phyloP scores from a whole-genome alignment of 2,329 filamentous ascomycete genomes.

The Saccharata proteae region DNA sequence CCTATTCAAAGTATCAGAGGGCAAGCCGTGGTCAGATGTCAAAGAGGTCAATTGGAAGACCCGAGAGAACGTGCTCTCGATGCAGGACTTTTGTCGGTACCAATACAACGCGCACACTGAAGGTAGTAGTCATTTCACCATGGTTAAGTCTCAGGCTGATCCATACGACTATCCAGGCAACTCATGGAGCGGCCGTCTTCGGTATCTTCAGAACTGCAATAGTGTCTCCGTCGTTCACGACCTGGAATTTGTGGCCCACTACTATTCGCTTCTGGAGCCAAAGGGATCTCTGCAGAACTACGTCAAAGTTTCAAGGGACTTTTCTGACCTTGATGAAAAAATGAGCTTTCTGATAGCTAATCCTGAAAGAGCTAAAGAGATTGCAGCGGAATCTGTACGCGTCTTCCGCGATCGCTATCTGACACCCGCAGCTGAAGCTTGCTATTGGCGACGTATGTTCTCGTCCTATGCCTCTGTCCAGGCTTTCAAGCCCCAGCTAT shows the following conservation, averaged over 20 bases:
- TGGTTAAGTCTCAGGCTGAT: too few species aligned
- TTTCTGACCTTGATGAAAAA: conserved; percentile 24
- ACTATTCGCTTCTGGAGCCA: conserved; percentile 33
- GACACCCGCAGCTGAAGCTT: conserved; percentile 42
- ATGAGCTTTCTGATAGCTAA: conserved; percentile 31
- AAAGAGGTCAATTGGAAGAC: conserved; percentile 16
- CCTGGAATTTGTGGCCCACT: conserved; percentile 37
- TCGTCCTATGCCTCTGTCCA: conserved; percentile 16
- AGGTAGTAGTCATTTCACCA: conserved; percentile 5
- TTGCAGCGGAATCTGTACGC: conserved; percentile 36
- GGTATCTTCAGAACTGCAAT: conserved; percentile 22
- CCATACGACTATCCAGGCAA: conserved; percentile 10
- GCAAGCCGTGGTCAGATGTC: conserved; percentile 18
- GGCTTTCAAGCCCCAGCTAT: background rate
- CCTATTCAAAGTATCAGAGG: conserved; percentile 14
- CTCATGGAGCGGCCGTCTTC: conserved; percentile 21
- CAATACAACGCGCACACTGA: conserved; percentile 13
- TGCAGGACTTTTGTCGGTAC: conserved; percentile 15
- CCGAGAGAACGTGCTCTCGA: conserved; percentile 11
- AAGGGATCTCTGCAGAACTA: conserved; percentile 36
- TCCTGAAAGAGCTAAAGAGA: conserved; percentile 31
- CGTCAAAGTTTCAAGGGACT: conserved; percentile 35
- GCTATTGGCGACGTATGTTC: conserved; percentile 42
- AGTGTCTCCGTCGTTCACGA: conserved; percentile 39
- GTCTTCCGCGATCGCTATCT: conserved; percentile 42